Evolutionary conservation across 148 eudicot species (phyloP).

Genomic region (Spergularia marina): DNA sequence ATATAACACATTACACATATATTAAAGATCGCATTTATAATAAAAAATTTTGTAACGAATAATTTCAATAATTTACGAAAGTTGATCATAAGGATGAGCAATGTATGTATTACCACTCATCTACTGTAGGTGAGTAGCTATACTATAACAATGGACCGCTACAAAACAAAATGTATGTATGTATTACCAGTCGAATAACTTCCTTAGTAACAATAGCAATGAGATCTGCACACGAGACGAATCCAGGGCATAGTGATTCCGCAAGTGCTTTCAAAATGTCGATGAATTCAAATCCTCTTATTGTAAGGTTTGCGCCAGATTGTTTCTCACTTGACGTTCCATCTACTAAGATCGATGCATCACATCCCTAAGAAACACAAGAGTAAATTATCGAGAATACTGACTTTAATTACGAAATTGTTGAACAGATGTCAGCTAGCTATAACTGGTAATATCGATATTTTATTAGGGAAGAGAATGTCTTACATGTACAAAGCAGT

Average conservation of each 20-base stretch:
- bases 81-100: no score
- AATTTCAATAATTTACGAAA: not conserved
- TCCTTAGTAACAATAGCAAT: slow-evolving; percentile 19
- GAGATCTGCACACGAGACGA: slow-evolving; percentile 24
- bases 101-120: slow-evolving; percentile 3
- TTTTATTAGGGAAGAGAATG: not conserved
- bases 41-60: not conserved
- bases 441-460: not conserved
- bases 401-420: no score
- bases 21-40: not conserved
- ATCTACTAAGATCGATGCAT: slow-evolving; percentile 18
- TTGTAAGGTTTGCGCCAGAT: slow-evolving; percentile 12
- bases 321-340: slow-evolving; percentile 10
- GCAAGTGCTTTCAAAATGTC: not conserved
- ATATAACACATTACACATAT: not conserved
- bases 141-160: no score
- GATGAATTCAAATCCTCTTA: slow-evolving; percentile 20
- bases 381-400: not conserved
- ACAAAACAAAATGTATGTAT: no score
- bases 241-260: slow-evolving; percentile 15
- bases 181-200: slow-evolving; percentile 1
- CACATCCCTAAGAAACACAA: slow-evolving; percentile 16
- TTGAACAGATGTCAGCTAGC: not conserved
- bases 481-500: slow-evolving; percentile 19
- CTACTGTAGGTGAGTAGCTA: no score